Percentiles rank a stretch among this genome's conserved stretches.
These are phyloP conservation scores for Candida ficus DNA, from an alignment of 805 yeast species.

Conservation along the genomic window DNA sequence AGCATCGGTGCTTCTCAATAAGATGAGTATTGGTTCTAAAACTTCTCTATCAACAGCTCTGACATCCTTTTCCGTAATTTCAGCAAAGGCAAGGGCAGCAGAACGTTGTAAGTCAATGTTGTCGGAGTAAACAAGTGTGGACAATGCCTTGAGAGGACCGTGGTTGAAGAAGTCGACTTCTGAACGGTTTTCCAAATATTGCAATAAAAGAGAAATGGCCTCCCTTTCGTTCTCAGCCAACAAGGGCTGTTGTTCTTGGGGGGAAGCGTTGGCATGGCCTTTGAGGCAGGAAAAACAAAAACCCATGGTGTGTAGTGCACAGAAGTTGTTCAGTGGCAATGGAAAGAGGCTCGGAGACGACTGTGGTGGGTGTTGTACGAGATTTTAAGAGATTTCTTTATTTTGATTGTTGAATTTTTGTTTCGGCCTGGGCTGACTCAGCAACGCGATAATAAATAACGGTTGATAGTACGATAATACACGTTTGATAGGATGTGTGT, in stretches of 20 bases:
- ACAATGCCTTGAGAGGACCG: slow-evolving; percentile 76
- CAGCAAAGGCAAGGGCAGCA: slow-evolving; percentile 98
- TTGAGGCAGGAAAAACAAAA: slow-evolving; percentile 43
- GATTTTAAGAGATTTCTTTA: too few relatives aligned
- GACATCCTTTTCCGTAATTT: slow-evolving; percentile 94
- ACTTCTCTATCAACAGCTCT: slow-evolving; percentile 88
- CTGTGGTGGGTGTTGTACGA: too few relatives aligned
- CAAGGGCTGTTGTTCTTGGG: slow-evolving; percentile 59
- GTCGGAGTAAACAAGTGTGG: slow-evolving; percentile 91
- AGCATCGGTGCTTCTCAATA: slow-evolving; percentile 80
- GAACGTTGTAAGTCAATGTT: slow-evolving; percentile 92
- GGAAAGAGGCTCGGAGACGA: too few relatives aligned
- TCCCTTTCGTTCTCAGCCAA: slow-evolving; percentile 95
- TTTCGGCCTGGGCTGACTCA: too few relatives aligned
- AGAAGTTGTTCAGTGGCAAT: too few relatives aligned
- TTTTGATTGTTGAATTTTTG: too few relatives aligned
- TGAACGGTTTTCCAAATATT: slow-evolving; percentile 80
- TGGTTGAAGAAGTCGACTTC: slow-evolving; percentile 91
- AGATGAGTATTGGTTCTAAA: slow-evolving; percentile 84
- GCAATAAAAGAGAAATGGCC: slow-evolving; percentile 86
- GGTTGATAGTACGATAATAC: too few relatives aligned
- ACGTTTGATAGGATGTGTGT: too few relatives aligned
- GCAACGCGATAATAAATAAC: too few relatives aligned
- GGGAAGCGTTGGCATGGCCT: not conserved
- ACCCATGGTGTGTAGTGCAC: slow-evolving; percentile 39